A percentile compares a stretch with the other conserved stretches of the same genome.
Conservation (phyloP, 108 stramenopile species). For the Nannochloropsis salina region DNA sequence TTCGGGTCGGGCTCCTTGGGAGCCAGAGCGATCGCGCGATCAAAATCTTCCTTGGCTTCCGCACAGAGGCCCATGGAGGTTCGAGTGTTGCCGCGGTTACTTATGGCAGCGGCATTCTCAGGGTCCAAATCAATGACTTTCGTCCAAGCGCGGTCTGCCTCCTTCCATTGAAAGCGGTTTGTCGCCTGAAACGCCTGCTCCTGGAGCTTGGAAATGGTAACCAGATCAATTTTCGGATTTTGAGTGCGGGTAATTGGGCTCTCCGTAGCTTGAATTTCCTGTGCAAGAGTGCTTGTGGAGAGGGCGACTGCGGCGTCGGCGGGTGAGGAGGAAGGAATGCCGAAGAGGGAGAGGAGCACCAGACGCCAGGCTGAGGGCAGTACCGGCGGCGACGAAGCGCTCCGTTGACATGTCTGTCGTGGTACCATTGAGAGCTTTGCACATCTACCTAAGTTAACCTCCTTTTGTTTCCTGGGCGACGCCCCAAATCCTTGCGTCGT, state of each 20-base stretch:
- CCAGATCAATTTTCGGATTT: neutral
- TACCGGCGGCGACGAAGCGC: too few relatives aligned
- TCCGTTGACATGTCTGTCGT: too few relatives aligned
- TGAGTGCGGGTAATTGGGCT: neutral
- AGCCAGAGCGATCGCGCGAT: slow-evolving; percentile 3
- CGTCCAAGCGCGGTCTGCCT: slow-evolving; percentile 13
- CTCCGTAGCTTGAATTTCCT: too few relatives aligned
- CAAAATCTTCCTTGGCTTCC: neutral
- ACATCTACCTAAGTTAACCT: too few relatives aligned
- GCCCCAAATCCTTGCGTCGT: too few relatives aligned
- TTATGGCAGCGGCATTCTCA: neutral
- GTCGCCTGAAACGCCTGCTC: neutral
- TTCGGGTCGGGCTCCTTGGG: slow-evolving; percentile 14
- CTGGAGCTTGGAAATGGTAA: neutral
- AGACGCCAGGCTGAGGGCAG: neutral
- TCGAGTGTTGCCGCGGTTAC: slow-evolving; percentile 14
- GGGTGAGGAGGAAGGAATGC: neutral
- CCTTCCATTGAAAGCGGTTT: neutral
- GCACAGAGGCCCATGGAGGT: neutral
- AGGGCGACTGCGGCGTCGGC: neutral
- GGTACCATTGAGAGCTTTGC: too few relatives aligned
- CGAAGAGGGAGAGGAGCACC: neutral
- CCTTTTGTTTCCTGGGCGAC: too few relatives aligned
- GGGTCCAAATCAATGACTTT: neutral
- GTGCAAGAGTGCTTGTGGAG: neutral